Base-by-base conservation (phyloP, 371 early-diverging fungal species). In the Apophysomyces variabilis region DNA sequence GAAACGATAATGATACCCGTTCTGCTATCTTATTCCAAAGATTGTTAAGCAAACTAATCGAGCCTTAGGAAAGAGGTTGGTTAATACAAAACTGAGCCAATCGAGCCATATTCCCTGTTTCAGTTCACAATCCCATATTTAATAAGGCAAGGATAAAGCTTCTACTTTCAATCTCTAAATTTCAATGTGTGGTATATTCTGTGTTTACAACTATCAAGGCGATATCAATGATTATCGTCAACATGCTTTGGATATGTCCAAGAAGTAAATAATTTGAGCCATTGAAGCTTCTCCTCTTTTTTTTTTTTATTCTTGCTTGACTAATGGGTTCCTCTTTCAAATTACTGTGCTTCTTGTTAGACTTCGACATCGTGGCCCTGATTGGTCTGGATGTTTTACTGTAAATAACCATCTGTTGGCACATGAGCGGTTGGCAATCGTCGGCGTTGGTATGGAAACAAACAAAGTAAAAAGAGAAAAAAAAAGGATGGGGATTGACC, bases 351-450 rank as follows among this genome's bases (percentile, higher is more conserved):
- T 44, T 12, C 7, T 41, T 57, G 18, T 62, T 65, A 78, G 79
- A 61, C 79, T 98, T 50, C 88, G 98, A 68, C 98, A 98, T 74
- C 94, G 98, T 74, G 98, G 98, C 45, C 98, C 98, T 38, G 97
- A 98, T 83, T 96, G 96, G 96, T 92, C 90, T 77, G 98, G 98
- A 44, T 91, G 92, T 82, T 82, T 84, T 38, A 83, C 91, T 45
- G 75, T 78, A 38, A 90, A 87, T 64, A 91, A 94, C 87, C 86
- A 90, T 84, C 92, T 97, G 66, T 75, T 98, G 47, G 91, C 92
- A 82, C 98, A 98, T 75, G 98, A 98, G 80, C 95, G 98, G 78
- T 79, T 98, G 63, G 96, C 98, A 58, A 98, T 98, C 74, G 97
- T 97, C 60, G 98, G 98, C 74, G 91, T 96, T 67, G 94, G 95